Conservation (phyloP, 2,329 filamentous ascomycete species). For the Ilyonectria sp. region DNA sequence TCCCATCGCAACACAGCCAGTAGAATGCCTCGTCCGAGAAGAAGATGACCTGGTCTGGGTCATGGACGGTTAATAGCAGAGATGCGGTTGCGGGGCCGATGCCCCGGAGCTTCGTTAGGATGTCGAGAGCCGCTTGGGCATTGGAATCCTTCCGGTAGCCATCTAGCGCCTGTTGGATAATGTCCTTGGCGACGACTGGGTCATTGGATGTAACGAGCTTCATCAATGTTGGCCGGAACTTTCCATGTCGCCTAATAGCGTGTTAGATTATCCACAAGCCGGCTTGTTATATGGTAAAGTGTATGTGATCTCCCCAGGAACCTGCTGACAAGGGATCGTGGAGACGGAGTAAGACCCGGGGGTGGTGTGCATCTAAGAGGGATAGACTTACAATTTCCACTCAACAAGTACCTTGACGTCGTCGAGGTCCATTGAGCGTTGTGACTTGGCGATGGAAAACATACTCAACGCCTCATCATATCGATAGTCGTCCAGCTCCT, state of each 20-base stretch:
- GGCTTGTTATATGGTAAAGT: background rate
- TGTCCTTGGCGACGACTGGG: constrained; percentile 59
- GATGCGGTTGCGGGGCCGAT: constrained; percentile 87
- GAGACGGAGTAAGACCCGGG: background rate
- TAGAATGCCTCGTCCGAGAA: constrained; percentile 86
- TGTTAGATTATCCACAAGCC: constrained; percentile 14
- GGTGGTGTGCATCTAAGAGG: constrained; percentile 4
- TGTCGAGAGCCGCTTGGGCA: constrained; percentile 64
- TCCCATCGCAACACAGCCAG: constrained; percentile 75
- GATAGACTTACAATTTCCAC: constrained; percentile 77
- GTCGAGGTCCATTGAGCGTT: constrained; percentile 64
- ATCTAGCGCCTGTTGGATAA: constrained; percentile 67
- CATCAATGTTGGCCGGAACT: constrained; percentile 73
- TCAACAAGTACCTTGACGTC: constrained; percentile 75
- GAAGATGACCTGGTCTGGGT: constrained; percentile 75
- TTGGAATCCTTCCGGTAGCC: constrained; percentile 58
- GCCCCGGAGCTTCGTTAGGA: constrained; percentile 75
- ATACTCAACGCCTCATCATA: constrained; percentile 66
- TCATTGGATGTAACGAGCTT: constrained; percentile 75
- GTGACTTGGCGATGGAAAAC: constrained; percentile 57
- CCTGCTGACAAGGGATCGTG: background rate
- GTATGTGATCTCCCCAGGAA: too few relatives aligned
- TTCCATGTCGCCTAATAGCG: constrained; percentile 68
- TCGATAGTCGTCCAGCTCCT: constrained; percentile 73
- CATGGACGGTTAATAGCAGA: constrained; percentile 77